Evolutionary conservation across 768 basidiomycete genomes (phyloP), one percentile per base, ranked within the genome.

Genomic region (Mycena rebaudengoi): DNA sequence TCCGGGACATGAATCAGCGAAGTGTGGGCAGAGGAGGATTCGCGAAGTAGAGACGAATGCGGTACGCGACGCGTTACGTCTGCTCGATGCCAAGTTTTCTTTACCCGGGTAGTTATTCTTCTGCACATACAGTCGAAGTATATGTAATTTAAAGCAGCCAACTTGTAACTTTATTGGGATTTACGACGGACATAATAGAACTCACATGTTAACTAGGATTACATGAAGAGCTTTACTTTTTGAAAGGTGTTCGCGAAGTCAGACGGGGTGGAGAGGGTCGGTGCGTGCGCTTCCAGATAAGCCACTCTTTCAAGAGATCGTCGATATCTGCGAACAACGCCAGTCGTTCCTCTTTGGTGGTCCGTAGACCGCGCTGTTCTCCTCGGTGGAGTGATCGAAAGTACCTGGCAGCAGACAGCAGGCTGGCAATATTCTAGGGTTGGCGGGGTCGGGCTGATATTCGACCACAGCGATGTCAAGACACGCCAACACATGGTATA

Each of bases 11-110:
- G 88, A 90, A 41, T n/a, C n/a, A n/a, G n/a, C n/a, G n/a, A 82
- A 83, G 63, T 91, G 90, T 72, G 88, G 89, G n/a, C 85, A 82
- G 51, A 82, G 82, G 60, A 73, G 85, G 60, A 79, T 91, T 45
- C 85, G 86, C 23, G 87, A 91, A 72, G 94, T 95, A 14, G 86
- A 86, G 63, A 80, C 87, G 18, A 90, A 91, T 59, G 91, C 87
- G 18, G 90, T 95, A 28, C 85, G 81, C 52, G 90, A 93, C 66
- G 93, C 92, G 7, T 75, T 95, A 23, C 87, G 89, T 61, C 74
- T 95, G 25, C 81, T 95, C 35, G 92, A 95, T 71, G 78, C 85
- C 43, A 89, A 85, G 68, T 86, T 85, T 74, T 77, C 65, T 13
- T 49, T 25, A 25, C 62, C 40, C 26, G 57, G 40, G 53, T n/a